Evolutionary conservation across 352 stramenopile genomes (phyloP).

Genomic region (Thraustochytrium sp.): DNA sequence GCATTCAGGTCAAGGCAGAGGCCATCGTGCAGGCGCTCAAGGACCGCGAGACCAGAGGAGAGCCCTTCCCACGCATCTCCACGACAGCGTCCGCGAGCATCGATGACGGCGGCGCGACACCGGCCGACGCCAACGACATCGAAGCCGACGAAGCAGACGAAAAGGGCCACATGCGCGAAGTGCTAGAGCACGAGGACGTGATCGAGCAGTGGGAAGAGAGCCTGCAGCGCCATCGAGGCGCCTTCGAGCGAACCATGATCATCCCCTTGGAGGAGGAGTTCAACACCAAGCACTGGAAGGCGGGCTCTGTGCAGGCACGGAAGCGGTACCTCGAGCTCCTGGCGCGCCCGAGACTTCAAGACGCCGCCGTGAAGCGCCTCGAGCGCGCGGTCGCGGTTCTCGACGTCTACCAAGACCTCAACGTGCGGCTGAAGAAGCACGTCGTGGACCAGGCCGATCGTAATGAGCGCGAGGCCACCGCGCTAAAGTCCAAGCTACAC

Average conservation of each 20-base stretch:
- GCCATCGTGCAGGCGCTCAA: background rate
- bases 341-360: background rate
- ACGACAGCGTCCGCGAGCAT: background rate
- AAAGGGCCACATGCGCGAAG: background rate
- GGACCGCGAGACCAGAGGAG: background rate
- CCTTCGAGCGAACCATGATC: background rate
- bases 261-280: background rate
- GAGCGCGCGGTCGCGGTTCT: background rate
- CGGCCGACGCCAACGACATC: background rate
- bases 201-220: background rate
- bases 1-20: background rate
- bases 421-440: background rate
- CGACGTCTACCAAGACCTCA: conserved; percentile 1
- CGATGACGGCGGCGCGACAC: background rate
- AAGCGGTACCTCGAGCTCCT: conserved; percentile 4
- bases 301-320: background rate
- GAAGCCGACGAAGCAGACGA: background rate
- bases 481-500: background rate
- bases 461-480: background rate
- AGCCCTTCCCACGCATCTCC: too few relatives aligned
- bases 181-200: background rate
- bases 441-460: conserved; percentile 16
- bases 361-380: background rate
- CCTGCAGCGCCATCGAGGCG: background rate
- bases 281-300: conserved; percentile 21